Conservation (phyloP, 108 stramenopile species). For the Stephanodiscus minutulus region DNA sequence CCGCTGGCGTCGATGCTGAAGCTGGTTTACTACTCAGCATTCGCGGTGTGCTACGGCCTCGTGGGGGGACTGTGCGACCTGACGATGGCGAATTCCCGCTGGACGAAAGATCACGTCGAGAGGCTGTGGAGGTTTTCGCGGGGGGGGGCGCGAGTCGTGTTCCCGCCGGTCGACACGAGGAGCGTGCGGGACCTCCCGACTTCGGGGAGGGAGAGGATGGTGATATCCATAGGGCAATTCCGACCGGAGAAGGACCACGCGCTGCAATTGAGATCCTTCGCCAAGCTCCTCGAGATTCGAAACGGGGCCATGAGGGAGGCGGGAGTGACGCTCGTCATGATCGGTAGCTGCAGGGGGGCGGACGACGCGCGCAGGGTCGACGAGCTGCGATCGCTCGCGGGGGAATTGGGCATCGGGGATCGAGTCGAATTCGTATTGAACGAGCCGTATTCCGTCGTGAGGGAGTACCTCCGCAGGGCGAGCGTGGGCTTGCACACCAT, state of each 20-base stretch:
- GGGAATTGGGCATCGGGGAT: conserved; percentile 59
- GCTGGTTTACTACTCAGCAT: conserved; percentile 87
- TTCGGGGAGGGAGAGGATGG: conserved; percentile 49
- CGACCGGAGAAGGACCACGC: conserved; percentile 98
- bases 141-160: conserved; percentile 68
- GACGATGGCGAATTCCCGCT: conserved; percentile 95
- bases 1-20: conserved; percentile 70
- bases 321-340: conserved; percentile 76
- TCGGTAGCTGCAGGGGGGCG: conserved; percentile 92
- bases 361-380: conserved; percentile 80
- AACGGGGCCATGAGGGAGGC: conserved; percentile 15
- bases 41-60: conserved; percentile 83
- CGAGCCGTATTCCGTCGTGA: conserved; percentile 84
- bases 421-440: conserved; percentile 89
- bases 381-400: conserved; percentile 56
- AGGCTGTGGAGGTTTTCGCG: conserved; percentile 67
- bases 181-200: conserved; percentile 45
- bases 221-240: conserved; percentile 96
- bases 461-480: conserved; percentile 69
- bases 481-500: conserved; percentile 98
- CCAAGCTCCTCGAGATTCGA: conserved; percentile 39
- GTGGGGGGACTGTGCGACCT: conserved; percentile 79
- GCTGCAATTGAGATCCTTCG: conserved; percentile 81
- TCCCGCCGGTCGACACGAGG: conserved; percentile 89
- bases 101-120: conserved; percentile 91